These are phyloP conservation scores for Trichosanthes truncata DNA, from an alignment of 306 rosid species.

Conservation along the genomic window DNA sequence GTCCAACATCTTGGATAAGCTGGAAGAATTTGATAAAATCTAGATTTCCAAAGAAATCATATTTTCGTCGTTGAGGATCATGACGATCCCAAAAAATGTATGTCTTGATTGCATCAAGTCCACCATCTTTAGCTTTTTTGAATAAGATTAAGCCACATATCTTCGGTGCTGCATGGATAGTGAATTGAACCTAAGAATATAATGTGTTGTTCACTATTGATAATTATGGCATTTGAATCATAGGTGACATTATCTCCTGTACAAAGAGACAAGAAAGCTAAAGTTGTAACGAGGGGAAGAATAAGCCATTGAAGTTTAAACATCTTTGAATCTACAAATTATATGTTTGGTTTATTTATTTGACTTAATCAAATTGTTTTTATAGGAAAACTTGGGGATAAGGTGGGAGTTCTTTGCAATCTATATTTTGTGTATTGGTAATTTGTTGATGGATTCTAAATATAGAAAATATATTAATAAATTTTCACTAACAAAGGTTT, in stretches of 20 bases:
- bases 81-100: slow-evolving; percentile 14
- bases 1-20: slow-evolving; percentile 23
- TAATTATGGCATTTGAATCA: neutral
- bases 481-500: too few relatives aligned
- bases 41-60: slow-evolving; percentile 47
- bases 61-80: slow-evolving; percentile 18
- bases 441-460: neutral
- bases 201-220: neutral
- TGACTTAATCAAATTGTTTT: neutral
- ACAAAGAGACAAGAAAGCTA: neutral
- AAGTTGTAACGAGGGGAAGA: neutral
- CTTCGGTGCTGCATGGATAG: neutral
- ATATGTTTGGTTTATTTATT: neutral
- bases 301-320: neutral
- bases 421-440: neutral
- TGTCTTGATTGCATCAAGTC: slow-evolving; percentile 10
- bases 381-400: neutral
- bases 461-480: neutral
- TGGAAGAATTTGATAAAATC: slow-evolving; percentile 53
- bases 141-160: slow-evolving; percentile 6
- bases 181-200: neutral
- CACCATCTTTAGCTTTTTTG: slow-evolving; percentile 6
- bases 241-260: neutral
- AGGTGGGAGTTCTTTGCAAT: neutral
- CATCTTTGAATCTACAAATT: neutral